phyloP scores from a whole-genome alignment of 108 stramenopile genomes.

The Cyclostephanos tholiformis region DNA sequence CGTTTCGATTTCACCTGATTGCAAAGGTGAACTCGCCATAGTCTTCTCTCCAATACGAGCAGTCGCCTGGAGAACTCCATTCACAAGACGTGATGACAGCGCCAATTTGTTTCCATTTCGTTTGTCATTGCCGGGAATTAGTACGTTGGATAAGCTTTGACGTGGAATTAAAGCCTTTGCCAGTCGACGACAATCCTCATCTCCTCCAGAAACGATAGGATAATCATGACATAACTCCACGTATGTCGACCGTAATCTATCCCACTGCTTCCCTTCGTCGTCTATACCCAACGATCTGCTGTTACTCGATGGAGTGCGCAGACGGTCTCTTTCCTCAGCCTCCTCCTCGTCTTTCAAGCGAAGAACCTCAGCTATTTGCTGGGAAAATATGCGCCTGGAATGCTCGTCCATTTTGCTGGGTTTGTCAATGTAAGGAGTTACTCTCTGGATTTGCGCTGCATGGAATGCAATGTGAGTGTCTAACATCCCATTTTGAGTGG shows the following conservation, averaged over 20 bases:
- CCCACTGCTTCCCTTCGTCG: conserved; percentile 12
- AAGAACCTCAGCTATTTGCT: conserved; percentile 46
- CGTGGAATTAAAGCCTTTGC: conserved; percentile 33
- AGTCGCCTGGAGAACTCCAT: conserved; percentile 46
- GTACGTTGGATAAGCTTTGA: background rate
- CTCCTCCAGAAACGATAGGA: conserved; percentile 44
- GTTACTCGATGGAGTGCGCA: conserved; percentile 8
- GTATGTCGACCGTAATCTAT: conserved; percentile 27
- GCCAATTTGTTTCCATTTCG: conserved; percentile 14
- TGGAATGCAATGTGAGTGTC: too few relatives aligned
- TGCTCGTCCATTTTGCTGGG: conserved; percentile 29
- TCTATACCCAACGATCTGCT: conserved; percentile 4
- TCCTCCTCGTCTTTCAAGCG: conserved; percentile 53
- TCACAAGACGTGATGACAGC: conserved; percentile 45
- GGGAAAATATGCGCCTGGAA: conserved; percentile 46
- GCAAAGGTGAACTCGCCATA: conserved; percentile 1
- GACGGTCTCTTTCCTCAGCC: conserved; percentile 23
- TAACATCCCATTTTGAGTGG: too few relatives aligned
- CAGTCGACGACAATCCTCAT: conserved; percentile 36
- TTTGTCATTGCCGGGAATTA: background rate
- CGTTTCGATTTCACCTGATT: background rate
- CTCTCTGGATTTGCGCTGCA: background rate
- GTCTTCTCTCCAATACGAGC: conserved; percentile 32
- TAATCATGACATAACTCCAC: conserved; percentile 48
- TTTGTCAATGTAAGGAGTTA: background rate